Conservation (phyloP, 2,329 filamentous ascomycete species). For the Metarhizium rileyi region DNA sequence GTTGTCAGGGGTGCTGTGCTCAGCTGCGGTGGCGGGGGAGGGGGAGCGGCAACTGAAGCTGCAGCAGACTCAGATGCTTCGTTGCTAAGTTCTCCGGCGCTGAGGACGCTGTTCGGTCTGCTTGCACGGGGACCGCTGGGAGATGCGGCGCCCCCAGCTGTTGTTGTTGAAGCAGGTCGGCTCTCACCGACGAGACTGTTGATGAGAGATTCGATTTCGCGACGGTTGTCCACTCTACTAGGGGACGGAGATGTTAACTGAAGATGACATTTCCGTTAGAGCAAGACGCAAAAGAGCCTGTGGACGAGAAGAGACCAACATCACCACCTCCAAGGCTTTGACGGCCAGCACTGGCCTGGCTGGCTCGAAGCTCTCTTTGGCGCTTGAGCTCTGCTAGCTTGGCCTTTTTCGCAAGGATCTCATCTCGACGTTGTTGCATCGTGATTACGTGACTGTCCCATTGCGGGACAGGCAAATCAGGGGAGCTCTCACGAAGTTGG, state of each 20-base stretch:
- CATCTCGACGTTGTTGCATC: constrained; percentile 80
- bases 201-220: constrained; percentile 79
- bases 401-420: constrained; percentile 92
- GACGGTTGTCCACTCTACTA: constrained; percentile 56
- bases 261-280: constrained; percentile 6
- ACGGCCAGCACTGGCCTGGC: constrained; percentile 61
- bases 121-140: constrained; percentile 58
- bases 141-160: constrained; percentile 49
- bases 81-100: constrained; percentile 70
- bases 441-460: constrained; percentile 35
- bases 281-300: neutral
- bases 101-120: constrained; percentile 78
- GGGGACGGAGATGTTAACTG: constrained; percentile 58
- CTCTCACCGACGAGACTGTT: constrained; percentile 73
- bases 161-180: constrained; percentile 57
- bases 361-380: constrained; percentile 75
- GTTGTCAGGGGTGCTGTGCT: constrained; percentile 65
- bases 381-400: constrained; percentile 94
- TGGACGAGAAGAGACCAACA: constrained; percentile 38
- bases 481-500: constrained; percentile 1
- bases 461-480: constrained; percentile 28
- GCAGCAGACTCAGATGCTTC: constrained; percentile 54
- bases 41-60: constrained; percentile 29
- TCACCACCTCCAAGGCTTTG: constrained; percentile 61
- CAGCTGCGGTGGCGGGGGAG: constrained; percentile 39